These are phyloP conservation scores for Coemansia sp. DNA, from an alignment of 192 early-diverging fungal genomes.

Conservation along the genomic window DNA sequence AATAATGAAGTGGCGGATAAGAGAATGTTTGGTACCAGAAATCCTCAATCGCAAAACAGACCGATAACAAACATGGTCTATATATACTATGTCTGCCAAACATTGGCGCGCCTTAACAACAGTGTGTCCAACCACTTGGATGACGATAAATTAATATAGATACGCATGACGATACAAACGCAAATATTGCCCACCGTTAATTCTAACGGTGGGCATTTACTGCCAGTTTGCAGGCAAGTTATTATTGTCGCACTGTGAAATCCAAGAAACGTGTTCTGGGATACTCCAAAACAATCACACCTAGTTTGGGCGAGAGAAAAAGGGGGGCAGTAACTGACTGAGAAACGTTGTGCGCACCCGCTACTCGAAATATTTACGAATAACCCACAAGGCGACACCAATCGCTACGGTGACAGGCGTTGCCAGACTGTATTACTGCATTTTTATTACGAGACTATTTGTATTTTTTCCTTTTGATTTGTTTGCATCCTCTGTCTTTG, in stretches of 20 bases:
- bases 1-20: neutral
- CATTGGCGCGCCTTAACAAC: neutral
- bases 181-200: neutral
- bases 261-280: neutral
- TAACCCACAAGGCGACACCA: conserved; percentile 4
- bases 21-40: neutral
- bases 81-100: neutral
- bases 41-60: neutral
- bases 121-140: neutral
- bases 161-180: neutral
- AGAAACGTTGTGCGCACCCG: neutral
- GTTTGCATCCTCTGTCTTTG: neutral
- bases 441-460: neutral
- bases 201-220: conserved; percentile 3
- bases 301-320: neutral
- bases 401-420: neutral
- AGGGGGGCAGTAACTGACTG: neutral
- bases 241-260: neutral
- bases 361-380: neutral
- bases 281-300: neutral
- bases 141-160: neutral
- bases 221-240: neutral
- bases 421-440: neutral
- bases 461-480: conserved; percentile 10
- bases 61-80: conserved; percentile 7